Percentiles rank a stretch among this genome's conserved stretches.
Evolutionary conservation across 805 yeast species (phyloP).

Genomic region (Spathaspora girioi): DNA sequence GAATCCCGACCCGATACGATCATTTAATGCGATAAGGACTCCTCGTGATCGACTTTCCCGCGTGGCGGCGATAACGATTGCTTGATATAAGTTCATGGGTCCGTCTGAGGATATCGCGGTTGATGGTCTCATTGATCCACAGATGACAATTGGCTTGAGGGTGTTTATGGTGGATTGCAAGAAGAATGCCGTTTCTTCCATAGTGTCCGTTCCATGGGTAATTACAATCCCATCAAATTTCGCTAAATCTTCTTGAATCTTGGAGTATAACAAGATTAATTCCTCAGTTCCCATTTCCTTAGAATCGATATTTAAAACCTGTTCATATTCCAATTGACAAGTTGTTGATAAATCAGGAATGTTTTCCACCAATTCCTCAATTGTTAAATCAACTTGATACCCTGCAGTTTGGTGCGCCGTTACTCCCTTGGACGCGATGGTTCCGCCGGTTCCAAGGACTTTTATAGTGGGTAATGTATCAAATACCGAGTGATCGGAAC

Average conservation of each 20-base stretch:
- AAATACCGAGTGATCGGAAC: constrained; percentile 8
- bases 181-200: constrained; percentile 66
- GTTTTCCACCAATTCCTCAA: constrained; percentile 47
- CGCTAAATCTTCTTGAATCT: constrained; percentile 42
- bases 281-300: constrained; percentile 49
- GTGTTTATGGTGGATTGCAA: constrained; percentile 46
- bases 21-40: constrained; percentile 61
- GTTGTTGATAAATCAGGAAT: constrained; percentile 55
- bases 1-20: constrained; percentile 65
- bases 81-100: constrained; percentile 69
- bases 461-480: constrained; percentile 32
- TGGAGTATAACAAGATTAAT: constrained; percentile 42
- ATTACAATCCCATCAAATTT: constrained; percentile 57
- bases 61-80: constrained; percentile 59
- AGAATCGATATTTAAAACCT: constrained; percentile 59
- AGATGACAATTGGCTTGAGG: constrained; percentile 56
- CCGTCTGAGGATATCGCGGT: constrained; percentile 71
- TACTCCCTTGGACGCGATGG: constrained; percentile 42
- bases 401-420: constrained; percentile 41
- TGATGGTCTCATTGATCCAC: constrained; percentile 75
- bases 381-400: constrained; percentile 39
- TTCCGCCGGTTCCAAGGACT: constrained; percentile 44
- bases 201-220: constrained; percentile 70
- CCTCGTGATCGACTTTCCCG: constrained; percentile 53
- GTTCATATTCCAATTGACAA: constrained; percentile 60